Base-by-base conservation (phyloP, 768 basidiomycete species). In the Peribolospora kevripleyi region DNA sequence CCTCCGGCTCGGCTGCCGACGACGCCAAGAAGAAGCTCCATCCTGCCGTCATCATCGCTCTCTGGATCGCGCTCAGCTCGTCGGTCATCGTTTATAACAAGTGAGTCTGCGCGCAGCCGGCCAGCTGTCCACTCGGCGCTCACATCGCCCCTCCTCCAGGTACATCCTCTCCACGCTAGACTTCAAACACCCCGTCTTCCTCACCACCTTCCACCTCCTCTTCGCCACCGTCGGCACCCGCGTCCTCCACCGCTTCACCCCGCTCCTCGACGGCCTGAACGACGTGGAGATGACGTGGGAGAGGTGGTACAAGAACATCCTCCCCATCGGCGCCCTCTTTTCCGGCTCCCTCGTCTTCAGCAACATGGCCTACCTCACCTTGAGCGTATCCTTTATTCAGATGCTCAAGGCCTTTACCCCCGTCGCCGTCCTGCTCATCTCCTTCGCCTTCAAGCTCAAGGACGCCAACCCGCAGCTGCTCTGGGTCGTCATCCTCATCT, bases 61-160 rank as follows among this genome's bases (percentile, higher is more conserved):
- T 91, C 52, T 95, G 90, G 91, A 97, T 97, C 63, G 69, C 76
- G 14, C 81, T 91, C 61, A 82, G 79, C 59, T 85, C 86, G 37
- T 67, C 78, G 5, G 91, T 97, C 65, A 97, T 97, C 70, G 78
- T 95, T 53, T 90, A 90, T 76, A 91, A 91, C 76, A 90, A 85
- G 66, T 79, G 78, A 63, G 68, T 84, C 61, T 84, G 82, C 73
- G 81, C 43, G 36, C 6, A n/a, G 11, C 5, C 51, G 11, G 13
- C 8, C 13, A 25, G 10, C 54, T 55, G 53, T 25, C 25, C 25
- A 25, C 25, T 25, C 25, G 25, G 25, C 25, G 25, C 25, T 25
- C 25, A 25, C 25, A 25, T 25, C 25, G 25, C 25, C 25, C 25
- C 25, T 25, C 25, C 25, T 59, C 58, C 58, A 59, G 57, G 47